A percentile compares a stretch with the other conserved stretches of the same genome.
phyloP scores from a whole-genome alignment of 108 stramenopile species.

The Parietichytrium sp. region DNA sequence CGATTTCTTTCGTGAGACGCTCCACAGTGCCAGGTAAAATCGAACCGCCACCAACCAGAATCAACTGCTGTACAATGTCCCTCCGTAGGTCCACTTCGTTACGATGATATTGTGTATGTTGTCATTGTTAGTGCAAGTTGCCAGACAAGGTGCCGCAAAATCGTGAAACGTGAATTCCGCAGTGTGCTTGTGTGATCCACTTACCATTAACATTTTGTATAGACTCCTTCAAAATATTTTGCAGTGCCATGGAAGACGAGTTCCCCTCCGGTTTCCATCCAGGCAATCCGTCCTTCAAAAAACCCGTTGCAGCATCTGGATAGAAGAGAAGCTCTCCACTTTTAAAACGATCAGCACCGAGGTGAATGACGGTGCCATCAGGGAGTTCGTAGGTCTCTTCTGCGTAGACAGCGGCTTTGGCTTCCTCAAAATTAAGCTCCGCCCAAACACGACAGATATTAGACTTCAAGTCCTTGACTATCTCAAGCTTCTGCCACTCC shows the following conservation, averaged over 20 bases:
- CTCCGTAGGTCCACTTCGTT: conserved; percentile 78
- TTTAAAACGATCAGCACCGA: background rate
- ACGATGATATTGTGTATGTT: no score
- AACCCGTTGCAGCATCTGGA: background rate
- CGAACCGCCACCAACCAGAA: conserved; percentile 89
- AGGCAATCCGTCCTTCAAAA: conserved; percentile 4
- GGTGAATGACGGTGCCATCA: conserved; percentile 37
- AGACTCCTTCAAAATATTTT: background rate
- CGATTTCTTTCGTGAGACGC: conserved; percentile 82
- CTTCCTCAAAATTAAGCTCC: background rate
- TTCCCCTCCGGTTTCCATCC: background rate
- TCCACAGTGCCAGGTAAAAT: conserved; percentile 87
- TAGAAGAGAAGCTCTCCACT: conserved; percentile 15
- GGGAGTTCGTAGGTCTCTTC: conserved; percentile 28
- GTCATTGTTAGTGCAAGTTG: no score
- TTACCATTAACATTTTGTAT: background rate
- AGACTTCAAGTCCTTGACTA: background rate
- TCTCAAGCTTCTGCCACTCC: background rate
- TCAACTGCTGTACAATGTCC: conserved; percentile 85
- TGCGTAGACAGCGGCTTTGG: background rate
- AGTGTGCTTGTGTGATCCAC: no score
- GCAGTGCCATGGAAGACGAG: conserved; percentile 22
- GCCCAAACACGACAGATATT: background rate
- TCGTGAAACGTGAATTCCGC: no score
- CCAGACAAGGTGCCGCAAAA: no score